These are phyloP conservation scores for Cryptomeria japonica DNA, from an alignment of 75 land plant species.

Conservation along the genomic window DNA sequence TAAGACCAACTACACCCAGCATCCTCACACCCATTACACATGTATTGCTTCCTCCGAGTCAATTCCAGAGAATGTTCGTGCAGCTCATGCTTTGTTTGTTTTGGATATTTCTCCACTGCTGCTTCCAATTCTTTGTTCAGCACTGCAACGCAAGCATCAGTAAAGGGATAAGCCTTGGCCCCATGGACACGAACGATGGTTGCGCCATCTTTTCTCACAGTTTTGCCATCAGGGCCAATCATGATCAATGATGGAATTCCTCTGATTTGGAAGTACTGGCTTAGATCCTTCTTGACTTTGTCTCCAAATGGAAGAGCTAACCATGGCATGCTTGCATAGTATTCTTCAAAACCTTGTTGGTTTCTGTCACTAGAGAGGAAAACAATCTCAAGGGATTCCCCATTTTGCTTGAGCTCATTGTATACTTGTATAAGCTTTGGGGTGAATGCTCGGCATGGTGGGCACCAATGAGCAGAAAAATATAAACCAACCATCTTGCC, in stretches of 20 bases:
- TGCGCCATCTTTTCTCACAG: slow-evolving; percentile 44
- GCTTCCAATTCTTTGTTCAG: slow-evolving; percentile 15
- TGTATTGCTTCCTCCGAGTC: slow-evolving; percentile 21
- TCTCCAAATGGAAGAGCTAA: slow-evolving; percentile 70
- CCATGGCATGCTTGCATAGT: slow-evolving; percentile 68
- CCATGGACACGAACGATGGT: no score
- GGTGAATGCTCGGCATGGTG: slow-evolving; percentile 62
- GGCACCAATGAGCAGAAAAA: slow-evolving; percentile 80
- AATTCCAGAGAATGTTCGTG: slow-evolving; percentile 34
- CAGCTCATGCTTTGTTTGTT: slow-evolving; percentile 19
- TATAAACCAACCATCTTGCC: slow-evolving; percentile 65
- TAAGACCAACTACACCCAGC: slow-evolving; percentile 35
- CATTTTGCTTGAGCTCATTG: slow-evolving; percentile 47
- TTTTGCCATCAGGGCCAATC: slow-evolving; percentile 55
- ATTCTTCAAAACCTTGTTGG: slow-evolving; percentile 48
- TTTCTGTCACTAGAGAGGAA: slow-evolving; percentile 64
- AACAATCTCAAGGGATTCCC: slow-evolving; percentile 49
- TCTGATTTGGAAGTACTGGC: slow-evolving; percentile 36
- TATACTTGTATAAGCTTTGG: slow-evolving; percentile 58
- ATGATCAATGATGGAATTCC: slow-evolving; percentile 60
- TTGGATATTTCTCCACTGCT: slow-evolving; percentile 26
- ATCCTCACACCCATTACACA: slow-evolving; percentile 34
- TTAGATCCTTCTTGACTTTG: slow-evolving; percentile 28
- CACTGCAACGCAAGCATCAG: background rate
- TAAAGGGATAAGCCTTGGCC: no score